Evolutionary conservation across 139 green algal genomes (phyloP).

Genomic region (Tetratostichococcus sp.): DNA sequence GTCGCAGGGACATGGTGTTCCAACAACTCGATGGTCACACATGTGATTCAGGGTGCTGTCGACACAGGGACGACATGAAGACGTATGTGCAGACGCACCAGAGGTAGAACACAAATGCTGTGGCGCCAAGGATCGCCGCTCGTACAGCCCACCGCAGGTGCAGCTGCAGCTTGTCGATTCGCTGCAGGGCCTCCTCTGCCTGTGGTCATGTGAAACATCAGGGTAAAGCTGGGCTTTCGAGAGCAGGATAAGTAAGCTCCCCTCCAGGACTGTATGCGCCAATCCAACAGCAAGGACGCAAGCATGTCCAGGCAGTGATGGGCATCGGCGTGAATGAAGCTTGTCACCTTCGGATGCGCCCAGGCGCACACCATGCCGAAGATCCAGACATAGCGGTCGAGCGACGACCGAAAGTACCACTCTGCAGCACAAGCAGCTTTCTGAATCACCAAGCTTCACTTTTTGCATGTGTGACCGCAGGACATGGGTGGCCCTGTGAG

Average conservation of each 20-base stretch:
- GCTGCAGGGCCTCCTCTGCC: constrained; percentile 37
- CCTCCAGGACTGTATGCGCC: too few relatives aligned
- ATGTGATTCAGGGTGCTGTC: too few relatives aligned
- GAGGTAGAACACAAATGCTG: constrained; percentile 13
- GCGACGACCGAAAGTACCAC: constrained; percentile 87
- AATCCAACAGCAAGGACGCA: too few relatives aligned
- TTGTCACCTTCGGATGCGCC: constrained; percentile 50
- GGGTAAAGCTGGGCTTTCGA: too few relatives aligned
- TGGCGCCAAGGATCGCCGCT: constrained; percentile 22
- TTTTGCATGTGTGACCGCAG: too few relatives aligned
- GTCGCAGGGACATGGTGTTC: too few relatives aligned
- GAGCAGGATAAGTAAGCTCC: too few relatives aligned
- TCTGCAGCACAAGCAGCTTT: constrained; percentile 40
- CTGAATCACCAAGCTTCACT: too few relatives aligned
- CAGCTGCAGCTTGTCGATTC: constrained; percentile 47
- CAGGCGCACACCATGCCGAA: constrained; percentile 92
- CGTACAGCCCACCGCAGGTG: constrained; percentile 23
- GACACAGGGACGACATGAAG: too few relatives aligned
- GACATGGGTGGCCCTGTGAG: too few relatives aligned
- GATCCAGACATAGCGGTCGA: constrained; percentile 97
- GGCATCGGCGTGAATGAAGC: neutral
- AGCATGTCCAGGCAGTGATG: neutral
- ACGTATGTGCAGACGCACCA: constrained; percentile 6
- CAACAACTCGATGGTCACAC: too few relatives aligned
- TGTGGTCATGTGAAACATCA: neutral